Percentiles rank a stretch among this genome's conserved stretches.
phyloP scores from a whole-genome alignment of 2,329 filamentous ascomycete genomes.

The Fusarium keratoplasticum region DNA sequence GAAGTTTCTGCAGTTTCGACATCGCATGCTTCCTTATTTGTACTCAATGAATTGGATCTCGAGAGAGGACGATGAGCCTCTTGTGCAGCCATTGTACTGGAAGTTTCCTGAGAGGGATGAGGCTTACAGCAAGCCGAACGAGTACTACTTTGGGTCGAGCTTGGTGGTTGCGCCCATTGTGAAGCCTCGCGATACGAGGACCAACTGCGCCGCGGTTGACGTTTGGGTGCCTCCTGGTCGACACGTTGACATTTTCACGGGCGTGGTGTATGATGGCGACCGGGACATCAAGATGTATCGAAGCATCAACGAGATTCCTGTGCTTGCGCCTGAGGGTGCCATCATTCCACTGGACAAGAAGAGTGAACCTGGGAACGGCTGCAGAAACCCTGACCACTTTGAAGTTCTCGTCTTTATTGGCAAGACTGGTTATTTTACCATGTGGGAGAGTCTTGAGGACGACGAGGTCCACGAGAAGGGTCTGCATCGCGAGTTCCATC shows the following conservation, averaged over 20 bases:
- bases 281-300: slow-evolving; percentile 64
- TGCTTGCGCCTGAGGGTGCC: slow-evolving; percentile 66
- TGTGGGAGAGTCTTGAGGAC: slow-evolving; percentile 58
- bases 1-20: slow-evolving; percentile 64
- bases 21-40: slow-evolving; percentile 70
- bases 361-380: slow-evolving; percentile 59
- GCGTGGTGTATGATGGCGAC: slow-evolving; percentile 67
- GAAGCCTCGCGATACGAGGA: slow-evolving; percentile 58
- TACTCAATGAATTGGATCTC: slow-evolving; percentile 67
- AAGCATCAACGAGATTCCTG: slow-evolving; percentile 60
- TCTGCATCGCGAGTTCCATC: background rate
- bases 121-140: slow-evolving; percentile 67
- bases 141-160: slow-evolving; percentile 69
- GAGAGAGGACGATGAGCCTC: slow-evolving; percentile 58
- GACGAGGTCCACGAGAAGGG: background rate
- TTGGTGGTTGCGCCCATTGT: slow-evolving; percentile 69
- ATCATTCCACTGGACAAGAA: slow-evolving; percentile 67
- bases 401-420: slow-evolving; percentile 63
- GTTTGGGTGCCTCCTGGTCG: slow-evolving; percentile 68
- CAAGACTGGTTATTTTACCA: slow-evolving; percentile 59
- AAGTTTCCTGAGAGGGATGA: slow-evolving; percentile 62
- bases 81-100: slow-evolving; percentile 74
- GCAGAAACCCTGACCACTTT: slow-evolving; percentile 57
- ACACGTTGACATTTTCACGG: slow-evolving; percentile 69
- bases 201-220: slow-evolving; percentile 60